These are phyloP conservation scores for Ascochyta lentis DNA, from an alignment of 2,329 filamentous ascomycete species.

Conservation along the genomic window DNA sequence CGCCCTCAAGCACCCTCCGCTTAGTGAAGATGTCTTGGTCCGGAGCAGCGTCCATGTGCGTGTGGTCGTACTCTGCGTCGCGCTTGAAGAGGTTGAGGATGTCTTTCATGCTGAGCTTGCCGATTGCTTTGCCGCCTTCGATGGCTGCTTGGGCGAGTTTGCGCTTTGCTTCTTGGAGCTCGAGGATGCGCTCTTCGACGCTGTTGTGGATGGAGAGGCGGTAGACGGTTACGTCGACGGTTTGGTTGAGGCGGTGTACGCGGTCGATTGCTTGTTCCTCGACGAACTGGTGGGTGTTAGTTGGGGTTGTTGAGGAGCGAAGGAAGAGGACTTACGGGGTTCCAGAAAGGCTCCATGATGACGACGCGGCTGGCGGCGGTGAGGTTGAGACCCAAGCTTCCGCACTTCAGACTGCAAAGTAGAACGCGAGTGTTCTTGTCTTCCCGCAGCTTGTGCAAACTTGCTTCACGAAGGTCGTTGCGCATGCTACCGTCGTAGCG, in stretches of 20 bases:
- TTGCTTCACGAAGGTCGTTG: conserved; percentile 90
- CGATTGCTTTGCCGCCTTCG: conserved; percentile 77
- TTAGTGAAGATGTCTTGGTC: conserved; percentile 46
- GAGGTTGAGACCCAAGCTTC: conserved; percentile 89
- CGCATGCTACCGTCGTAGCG: conserved; percentile 96
- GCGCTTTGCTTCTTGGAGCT: conserved; percentile 91
- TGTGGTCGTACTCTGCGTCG: conserved; percentile 63
- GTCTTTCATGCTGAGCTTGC: conserved; percentile 90
- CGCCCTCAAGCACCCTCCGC: conserved; percentile 37
- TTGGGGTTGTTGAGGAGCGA: not conserved
- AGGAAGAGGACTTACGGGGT: conserved; percentile 67
- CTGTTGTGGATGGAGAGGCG: conserved; percentile 86
- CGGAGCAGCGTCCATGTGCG: conserved; percentile 49
- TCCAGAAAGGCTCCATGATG: conserved; percentile 98
- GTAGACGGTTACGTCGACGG: conserved; percentile 91
- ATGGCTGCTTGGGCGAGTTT: conserved; percentile 91
- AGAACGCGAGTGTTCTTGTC: conserved; percentile 79
- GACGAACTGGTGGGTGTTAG: conserved; percentile 69
- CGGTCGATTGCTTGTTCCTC: conserved; percentile 99
- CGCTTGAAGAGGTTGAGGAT: conserved; percentile 88
- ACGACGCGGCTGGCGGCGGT: conserved; percentile 93
- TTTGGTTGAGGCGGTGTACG: conserved; percentile 97
- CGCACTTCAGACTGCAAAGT: conserved; percentile 92
- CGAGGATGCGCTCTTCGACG: conserved; percentile 94
- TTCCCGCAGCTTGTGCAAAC: conserved; percentile 76